Percentiles rank a stretch among this genome's conserved stretches.
phyloP scores from a whole-genome alignment of 1,139 yeast species.

The Debaryomyces sp. region DNA sequence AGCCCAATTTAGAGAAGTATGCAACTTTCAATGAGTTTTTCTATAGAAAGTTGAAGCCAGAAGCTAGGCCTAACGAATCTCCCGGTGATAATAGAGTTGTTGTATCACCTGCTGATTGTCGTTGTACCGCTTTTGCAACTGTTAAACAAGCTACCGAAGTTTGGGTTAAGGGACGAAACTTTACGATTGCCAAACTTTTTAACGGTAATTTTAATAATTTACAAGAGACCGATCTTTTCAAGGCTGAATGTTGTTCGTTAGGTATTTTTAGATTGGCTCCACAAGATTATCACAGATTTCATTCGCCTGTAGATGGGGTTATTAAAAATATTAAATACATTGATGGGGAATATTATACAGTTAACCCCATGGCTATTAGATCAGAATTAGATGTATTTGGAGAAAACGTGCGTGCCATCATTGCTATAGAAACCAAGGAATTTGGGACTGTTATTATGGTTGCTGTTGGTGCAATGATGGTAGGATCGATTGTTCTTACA shows the following conservation, averaged over 20 bases:
- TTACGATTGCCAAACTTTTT: conserved; percentile 66
- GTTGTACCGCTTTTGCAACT: conserved; percentile 71
- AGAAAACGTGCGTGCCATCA: conserved; percentile 78
- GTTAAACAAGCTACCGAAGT: conserved; percentile 68
- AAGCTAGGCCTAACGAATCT: conserved; percentile 71
- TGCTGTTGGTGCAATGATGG: conserved; percentile 99
- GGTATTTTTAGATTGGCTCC: conserved; percentile 92
- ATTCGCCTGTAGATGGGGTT: conserved; percentile 78
- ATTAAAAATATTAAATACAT: conserved; percentile 68
- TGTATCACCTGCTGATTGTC: conserved; percentile 86
- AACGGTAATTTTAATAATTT: conserved; percentile 57
- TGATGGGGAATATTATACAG: conserved; percentile 92
- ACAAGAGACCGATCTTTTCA: conserved; percentile 44
- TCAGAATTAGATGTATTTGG: conserved; percentile 90
- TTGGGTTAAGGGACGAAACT: conserved; percentile 90
- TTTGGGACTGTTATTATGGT: conserved; percentile 81
- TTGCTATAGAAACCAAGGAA: conserved; percentile 71
- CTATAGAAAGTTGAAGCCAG: conserved; percentile 73
- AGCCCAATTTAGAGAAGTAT: conserved; percentile 52
- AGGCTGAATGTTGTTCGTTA: conserved; percentile 54
- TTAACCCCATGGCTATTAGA: conserved; percentile 95
- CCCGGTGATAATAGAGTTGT: conserved; percentile 49
- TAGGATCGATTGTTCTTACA: conserved; percentile 82
- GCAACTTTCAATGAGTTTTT: conserved; percentile 87
- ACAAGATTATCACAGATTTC: conserved; percentile 95